Evolutionary conservation across 169 alveolate genomes (phyloP), one percentile per base, ranked within the genome.

Genomic region (Plasmodium blacklocki): DNA sequence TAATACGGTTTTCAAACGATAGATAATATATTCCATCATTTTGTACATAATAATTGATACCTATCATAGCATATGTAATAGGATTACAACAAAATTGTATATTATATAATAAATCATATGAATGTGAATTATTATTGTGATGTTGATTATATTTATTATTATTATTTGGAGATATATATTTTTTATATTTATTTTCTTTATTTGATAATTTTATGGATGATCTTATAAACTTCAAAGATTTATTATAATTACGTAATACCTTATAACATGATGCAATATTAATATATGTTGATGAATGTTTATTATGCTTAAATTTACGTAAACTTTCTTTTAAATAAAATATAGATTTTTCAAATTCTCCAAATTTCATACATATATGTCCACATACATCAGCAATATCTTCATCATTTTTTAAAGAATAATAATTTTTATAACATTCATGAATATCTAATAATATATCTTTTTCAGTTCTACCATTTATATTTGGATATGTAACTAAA

Each of bases 381-480:
- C 94, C 96, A 74, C 96, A 93, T 63, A 59, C 93, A 62, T 93
- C 96, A 1, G 94, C 93, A 29, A 93, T 92, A 49, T 93, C 94
- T 64, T 93, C 96, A 56, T 92, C 96, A 19, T 88, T 75, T 68
- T 90, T 93, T 50, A 93, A 67, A 19, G 90, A 88, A 75, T 91
- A 93, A 91, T 93, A 93, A 87, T 93, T 93, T 14, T 87, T 71
- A 71, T 88, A 88, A 18, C 93, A 72, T 67, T 83, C 88, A 29
- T 93, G 88, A 47, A 93, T 50, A 60, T 93, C 96, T 39, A 75
- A 19, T 7, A 93, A 50, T 54, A 93, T 68, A 72, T 93, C 96
- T 39, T 92, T 91, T 90, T 91, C 94, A 19, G 94, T 91, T 54
- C 96, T 92, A 39, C 94, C 93, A 71, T 90, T 93, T 23, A 92